phyloP scores from a whole-genome alignment of 805 yeast species.

The Citeromyces nyonsensis region DNA sequence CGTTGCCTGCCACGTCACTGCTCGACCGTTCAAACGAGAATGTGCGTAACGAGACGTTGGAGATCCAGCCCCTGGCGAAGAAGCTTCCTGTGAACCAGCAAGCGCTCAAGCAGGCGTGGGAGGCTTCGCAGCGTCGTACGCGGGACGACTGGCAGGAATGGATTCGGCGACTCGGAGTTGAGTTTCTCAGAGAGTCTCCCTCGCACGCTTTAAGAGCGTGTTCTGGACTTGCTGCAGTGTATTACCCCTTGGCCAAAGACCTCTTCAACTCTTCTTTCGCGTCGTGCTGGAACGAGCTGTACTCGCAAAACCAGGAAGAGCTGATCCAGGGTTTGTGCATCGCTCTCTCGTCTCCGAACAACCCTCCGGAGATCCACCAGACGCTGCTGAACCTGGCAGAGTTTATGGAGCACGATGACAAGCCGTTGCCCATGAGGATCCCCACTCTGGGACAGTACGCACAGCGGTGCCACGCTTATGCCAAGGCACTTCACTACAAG shows the following conservation, averaged over 20 bases:
- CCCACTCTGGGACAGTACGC: slow-evolving; percentile 86
- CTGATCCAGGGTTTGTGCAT: slow-evolving; percentile 71
- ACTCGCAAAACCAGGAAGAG: slow-evolving; percentile 81
- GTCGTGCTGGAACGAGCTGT: slow-evolving; percentile 88
- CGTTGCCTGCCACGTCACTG: slow-evolving; percentile 63
- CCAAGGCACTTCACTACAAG: slow-evolving; percentile 91
- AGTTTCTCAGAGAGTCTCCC: slow-evolving; percentile 80
- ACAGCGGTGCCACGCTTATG: slow-evolving; percentile 91
- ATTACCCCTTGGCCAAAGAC: slow-evolving; percentile 79
- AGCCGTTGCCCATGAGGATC: slow-evolving; percentile 83
- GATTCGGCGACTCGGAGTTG: slow-evolving; percentile 78
- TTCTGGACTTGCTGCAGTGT: slow-evolving; percentile 74
- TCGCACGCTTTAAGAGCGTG: slow-evolving; percentile 91
- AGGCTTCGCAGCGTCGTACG: slow-evolving; percentile 74
- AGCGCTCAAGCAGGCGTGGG: slow-evolving; percentile 77
- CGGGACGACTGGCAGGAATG: slow-evolving; percentile 98
- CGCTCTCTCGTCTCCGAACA: slow-evolving; percentile 80
- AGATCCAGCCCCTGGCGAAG: slow-evolving; percentile 53
- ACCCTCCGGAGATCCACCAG: slow-evolving; percentile 93
- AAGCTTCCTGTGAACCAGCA: slow-evolving; percentile 58
- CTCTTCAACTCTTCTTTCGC: slow-evolving; percentile 90
- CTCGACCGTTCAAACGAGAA: slow-evolving; percentile 41
- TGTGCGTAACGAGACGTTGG: slow-evolving; percentile 29
- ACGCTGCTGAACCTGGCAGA: slow-evolving; percentile 82
- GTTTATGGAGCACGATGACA: slow-evolving; percentile 95